phyloP scores from a whole-genome alignment of 495 filamentous ascomycete genomes.

The Saxispiralis lemnorum region DNA sequence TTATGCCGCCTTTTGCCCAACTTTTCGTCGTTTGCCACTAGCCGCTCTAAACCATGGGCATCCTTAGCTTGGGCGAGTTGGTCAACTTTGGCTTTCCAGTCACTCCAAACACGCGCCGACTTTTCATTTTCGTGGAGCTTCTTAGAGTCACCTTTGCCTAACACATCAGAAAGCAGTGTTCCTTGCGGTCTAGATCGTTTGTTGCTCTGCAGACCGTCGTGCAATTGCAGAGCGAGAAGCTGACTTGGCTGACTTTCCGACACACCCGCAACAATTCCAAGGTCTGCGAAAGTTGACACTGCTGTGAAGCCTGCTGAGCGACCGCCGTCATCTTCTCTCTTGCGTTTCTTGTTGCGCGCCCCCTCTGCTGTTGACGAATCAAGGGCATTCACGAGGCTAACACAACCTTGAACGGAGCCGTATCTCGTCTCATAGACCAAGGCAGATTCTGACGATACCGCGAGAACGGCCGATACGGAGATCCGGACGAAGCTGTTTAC shows the following conservation, averaged over 20 bases:
- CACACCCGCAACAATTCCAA: constrained; percentile 18
- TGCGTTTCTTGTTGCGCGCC: constrained; percentile 4
- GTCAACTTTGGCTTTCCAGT: constrained; percentile 25
- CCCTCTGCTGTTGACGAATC: neutral
- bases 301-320: neutral
- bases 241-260: constrained; percentile 5
- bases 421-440: constrained; percentile 23
- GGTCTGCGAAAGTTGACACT: constrained; percentile 16
- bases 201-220: constrained; percentile 3
- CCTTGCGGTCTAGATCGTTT: constrained; percentile 8
- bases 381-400: constrained; percentile 1
- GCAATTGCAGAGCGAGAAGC: constrained; percentile 20
- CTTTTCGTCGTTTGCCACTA: constrained; percentile 24
- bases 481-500: constrained; percentile 29
- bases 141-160: constrained; percentile 17
- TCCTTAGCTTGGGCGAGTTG: constrained; percentile 28
- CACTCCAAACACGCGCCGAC: constrained; percentile 1
- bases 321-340: constrained; percentile 14
- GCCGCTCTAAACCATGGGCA: constrained; percentile 33
- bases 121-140: neutral
- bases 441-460: constrained; percentile 12
- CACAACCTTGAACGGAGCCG: constrained; percentile 18
- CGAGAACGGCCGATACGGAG: constrained; percentile 16
- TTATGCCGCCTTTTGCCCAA: neutral
- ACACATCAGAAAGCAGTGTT: constrained; percentile 19